Evolutionary conservation across 495 filamentous ascomycete genomes (phyloP).

Genomic region (Podospora didyma): DNA sequence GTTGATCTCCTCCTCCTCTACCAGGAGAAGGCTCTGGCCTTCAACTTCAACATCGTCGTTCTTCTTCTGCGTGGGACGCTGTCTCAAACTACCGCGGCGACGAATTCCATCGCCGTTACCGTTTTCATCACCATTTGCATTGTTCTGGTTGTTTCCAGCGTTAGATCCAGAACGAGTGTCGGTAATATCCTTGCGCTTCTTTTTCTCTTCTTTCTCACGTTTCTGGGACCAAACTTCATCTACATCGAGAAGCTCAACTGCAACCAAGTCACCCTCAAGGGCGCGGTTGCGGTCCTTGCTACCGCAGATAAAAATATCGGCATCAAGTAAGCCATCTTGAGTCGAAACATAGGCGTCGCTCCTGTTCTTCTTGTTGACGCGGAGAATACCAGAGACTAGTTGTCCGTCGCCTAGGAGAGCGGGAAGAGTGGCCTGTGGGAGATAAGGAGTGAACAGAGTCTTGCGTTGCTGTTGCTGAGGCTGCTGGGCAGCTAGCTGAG

Average conservation of each 20-base stretch:
- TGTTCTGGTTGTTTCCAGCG: slow-evolving; percentile 65
- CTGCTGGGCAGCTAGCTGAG: slow-evolving; percentile 58
- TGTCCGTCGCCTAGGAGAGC: slow-evolving; percentile 88
- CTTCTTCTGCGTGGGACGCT: slow-evolving; percentile 98
- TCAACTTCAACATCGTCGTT: slow-evolving; percentile 99
- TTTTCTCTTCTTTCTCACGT: slow-evolving; percentile 98
- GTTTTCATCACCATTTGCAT: slow-evolving; percentile 63
- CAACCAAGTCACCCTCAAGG: slow-evolving; percentile 91
- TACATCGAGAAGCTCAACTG: slow-evolving; percentile 93
- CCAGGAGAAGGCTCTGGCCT: slow-evolving; percentile 90
- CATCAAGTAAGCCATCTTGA: slow-evolving; percentile 79
- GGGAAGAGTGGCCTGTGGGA: slow-evolving; percentile 91
- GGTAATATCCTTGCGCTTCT: slow-evolving; percentile 98
- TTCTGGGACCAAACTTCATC: slow-evolving; percentile 99
- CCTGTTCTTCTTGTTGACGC: slow-evolving; percentile 99
- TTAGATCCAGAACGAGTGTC: slow-evolving; percentile 76
- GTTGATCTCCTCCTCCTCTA: slow-evolving; percentile 98
- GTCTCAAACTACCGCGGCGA: slow-evolving; percentile 87
- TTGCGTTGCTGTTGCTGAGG: slow-evolving; percentile 93
- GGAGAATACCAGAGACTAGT: slow-evolving; percentile 91
- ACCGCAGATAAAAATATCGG: slow-evolving; percentile 98
- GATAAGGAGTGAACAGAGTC: slow-evolving; percentile 95
- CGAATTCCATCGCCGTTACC: slow-evolving; percentile 78
- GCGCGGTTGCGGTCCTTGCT: slow-evolving; percentile 98
- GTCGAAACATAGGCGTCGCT: slow-evolving; percentile 97